Base-by-base conservation (phyloP, 176 grass and related monocot genomes). In the Phoenix roebelenii region DNA sequence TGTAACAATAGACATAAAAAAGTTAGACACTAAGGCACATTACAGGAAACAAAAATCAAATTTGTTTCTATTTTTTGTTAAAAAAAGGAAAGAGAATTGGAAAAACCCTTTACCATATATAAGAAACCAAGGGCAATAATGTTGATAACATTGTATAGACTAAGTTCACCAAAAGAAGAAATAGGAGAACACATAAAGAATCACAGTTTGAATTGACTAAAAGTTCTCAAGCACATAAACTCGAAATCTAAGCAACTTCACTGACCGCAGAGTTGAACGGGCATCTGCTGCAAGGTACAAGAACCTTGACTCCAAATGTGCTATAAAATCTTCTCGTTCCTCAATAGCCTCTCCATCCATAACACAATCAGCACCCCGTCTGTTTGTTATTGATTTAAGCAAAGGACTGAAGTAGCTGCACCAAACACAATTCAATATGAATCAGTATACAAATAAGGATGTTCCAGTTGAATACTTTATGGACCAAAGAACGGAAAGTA, bases 241-340 rank as follows among this genome's bases (percentile, higher is more conserved):
- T 44, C 10, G 0, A 44, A 44, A 44, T 44, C 35, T 44, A 44
- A 44, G 12, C 35, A 65, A 59, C 19, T 49, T 53, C 30, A 63
- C 79, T 60, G 28, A 97, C 92, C 92, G 78, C 85, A 97, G 63
- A 30, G 90, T 60, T 54, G 81, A 88, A 61, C 81, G 83, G 16
- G 92, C 92, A 80, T 97, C 92, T 63, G 87, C 92, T 70, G 87
- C 92, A 65, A 97, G 87, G 79, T 90, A 97, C 16, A 97, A 77
- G 74, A 97, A 97, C 44, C 87, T 87, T 3, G 84, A 97, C 65
- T 91, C 87, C 25, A 97, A 68, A 68, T 80, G 83, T 64, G 81
- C 86, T 72, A 97, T 85, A 61, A 97, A 97, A 68, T 76, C 28
- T 66, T 90, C 75, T 70, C 92, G 85, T 58, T 91, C 92, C 59